phyloP scores from a whole-genome alignment of 805 yeast species.

The Candida maris region DNA sequence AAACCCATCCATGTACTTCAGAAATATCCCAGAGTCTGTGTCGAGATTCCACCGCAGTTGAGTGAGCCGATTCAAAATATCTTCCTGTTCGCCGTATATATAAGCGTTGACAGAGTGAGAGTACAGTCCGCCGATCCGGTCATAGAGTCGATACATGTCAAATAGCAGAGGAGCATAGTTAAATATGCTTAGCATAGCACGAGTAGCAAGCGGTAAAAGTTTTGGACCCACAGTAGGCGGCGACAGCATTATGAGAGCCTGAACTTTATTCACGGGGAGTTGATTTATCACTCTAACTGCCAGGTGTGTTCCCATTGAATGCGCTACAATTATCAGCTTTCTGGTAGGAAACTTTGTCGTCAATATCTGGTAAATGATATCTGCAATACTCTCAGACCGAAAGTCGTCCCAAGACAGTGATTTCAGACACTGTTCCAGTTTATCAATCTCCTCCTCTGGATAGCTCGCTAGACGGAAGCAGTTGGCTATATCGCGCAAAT shows the following conservation, averaged over 20 bases:
- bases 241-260: conserved; percentile 44
- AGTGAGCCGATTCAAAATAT: conserved; percentile 40
- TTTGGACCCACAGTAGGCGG: conserved; percentile 37
- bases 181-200: conserved; percentile 30
- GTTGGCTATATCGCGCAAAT: conserved; percentile 6
- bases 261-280: conserved; percentile 38
- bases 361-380: conserved; percentile 37
- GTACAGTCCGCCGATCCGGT: conserved; percentile 58
- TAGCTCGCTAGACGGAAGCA: conserved; percentile 24
- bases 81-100: conserved; percentile 32
- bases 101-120: conserved; percentile 61
- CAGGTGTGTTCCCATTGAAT: conserved; percentile 57
- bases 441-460: conserved; percentile 15
- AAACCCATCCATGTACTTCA: conserved; percentile 52
- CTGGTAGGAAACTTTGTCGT: conserved; percentile 39
- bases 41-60: conserved; percentile 74
- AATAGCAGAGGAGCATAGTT: conserved; percentile 44
- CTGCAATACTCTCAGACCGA: conserved; percentile 38
- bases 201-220: conserved; percentile 15
- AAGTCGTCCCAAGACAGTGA: conserved; percentile 40
- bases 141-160: conserved; percentile 52
- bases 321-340: conserved; percentile 44
- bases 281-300: conserved; percentile 38
- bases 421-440: conserved; percentile 27
- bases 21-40: conserved; percentile 49